These are phyloP conservation scores for Marasmius fiardii DNA, from an alignment of 1,284 basidiomycete genomes.

Conservation along the genomic window DNA sequence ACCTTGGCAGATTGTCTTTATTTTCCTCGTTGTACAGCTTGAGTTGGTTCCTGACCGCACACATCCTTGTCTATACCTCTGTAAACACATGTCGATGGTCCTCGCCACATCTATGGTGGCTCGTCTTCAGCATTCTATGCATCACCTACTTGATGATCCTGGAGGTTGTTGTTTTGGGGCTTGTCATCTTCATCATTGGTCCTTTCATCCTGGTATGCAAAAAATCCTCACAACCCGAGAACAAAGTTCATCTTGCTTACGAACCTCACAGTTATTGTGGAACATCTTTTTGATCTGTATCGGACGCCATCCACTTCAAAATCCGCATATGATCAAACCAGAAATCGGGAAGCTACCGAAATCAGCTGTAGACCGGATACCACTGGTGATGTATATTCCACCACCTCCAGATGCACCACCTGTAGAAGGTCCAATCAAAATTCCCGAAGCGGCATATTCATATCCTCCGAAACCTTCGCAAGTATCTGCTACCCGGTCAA, in stretches of 20 bases:
- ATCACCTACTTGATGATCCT: slow-evolving; percentile 73
- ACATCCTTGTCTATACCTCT: slow-evolving; percentile 74
- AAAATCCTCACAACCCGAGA: slow-evolving; percentile 1
- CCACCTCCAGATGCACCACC: slow-evolving; percentile 54
- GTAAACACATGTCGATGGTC: slow-evolving; percentile 64
- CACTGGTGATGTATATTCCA: slow-evolving; percentile 79
- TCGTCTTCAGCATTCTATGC: slow-evolving; percentile 74
- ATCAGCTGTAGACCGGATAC: slow-evolving; percentile 69
- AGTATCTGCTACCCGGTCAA: slow-evolving; percentile 22
- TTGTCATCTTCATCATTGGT: slow-evolving; percentile 73
- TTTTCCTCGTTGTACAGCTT: slow-evolving; percentile 66
- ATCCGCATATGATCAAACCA: slow-evolving; percentile 66
- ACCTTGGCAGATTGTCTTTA: slow-evolving; percentile 48
- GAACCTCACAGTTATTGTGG: slow-evolving; percentile 56
- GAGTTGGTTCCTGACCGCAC: slow-evolving; percentile 75
- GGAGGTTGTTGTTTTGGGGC: slow-evolving; percentile 67
- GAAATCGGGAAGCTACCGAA: slow-evolving; percentile 73
- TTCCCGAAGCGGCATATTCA: slow-evolving; percentile 42
- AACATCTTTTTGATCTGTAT: slow-evolving; percentile 73
- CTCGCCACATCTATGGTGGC: slow-evolving; percentile 80
- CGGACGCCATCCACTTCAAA: slow-evolving; percentile 73
- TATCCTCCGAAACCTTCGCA: slow-evolving; percentile 53
- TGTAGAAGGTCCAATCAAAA: slow-evolving; percentile 30
- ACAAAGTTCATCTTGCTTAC: slow-evolving; percentile 10
- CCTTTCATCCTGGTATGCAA: slow-evolving; percentile 72